These are phyloP conservation scores for Nadsonia commutata DNA, from an alignment of 1,139 yeast genomes.

Conservation along the genomic window DNA sequence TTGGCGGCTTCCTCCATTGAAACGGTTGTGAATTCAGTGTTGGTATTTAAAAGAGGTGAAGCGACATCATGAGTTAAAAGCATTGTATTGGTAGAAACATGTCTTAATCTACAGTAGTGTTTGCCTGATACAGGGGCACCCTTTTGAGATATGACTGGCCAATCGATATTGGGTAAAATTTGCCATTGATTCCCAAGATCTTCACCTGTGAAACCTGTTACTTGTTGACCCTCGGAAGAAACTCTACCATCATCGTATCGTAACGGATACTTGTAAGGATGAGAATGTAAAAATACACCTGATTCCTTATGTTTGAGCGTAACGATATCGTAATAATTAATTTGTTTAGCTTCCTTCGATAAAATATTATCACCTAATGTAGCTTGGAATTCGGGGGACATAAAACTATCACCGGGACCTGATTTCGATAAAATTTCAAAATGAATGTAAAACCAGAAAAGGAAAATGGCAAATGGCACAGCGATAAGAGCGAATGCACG, in stretches of 20 bases:
- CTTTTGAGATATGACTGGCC: conserved; percentile 24
- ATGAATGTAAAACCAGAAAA: conserved; percentile 91
- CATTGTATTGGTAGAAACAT: conserved; percentile 64
- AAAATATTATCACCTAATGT: conserved; percentile 64
- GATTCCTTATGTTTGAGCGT: conserved; percentile 71
- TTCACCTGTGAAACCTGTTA: conserved; percentile 47
- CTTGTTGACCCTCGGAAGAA: conserved; percentile 91
- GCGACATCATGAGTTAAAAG: conserved; percentile 93
- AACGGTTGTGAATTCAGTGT: conserved; percentile 79
- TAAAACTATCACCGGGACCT: conserved; percentile 91
- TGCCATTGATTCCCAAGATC: conserved; percentile 80
- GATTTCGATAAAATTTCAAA: conserved; percentile 66
- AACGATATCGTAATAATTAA: conserved; percentile 61
- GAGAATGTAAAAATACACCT: conserved; percentile 69
- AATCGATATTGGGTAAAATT: conserved; percentile 49
- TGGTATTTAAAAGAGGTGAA: conserved; percentile 80
- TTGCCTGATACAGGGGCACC: conserved; percentile 41
- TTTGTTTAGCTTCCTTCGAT: conserved; percentile 54
- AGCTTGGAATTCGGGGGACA: conserved; percentile 90
- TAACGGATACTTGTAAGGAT: conserved; percentile 56
- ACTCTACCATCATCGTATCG: conserved; percentile 94
- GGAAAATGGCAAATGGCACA: conserved; percentile 67
- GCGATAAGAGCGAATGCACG: conserved; percentile 61
- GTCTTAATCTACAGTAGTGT: conserved; percentile 66
- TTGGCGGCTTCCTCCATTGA: conserved; percentile 39